Evolutionary conservation across 768 basidiomycete species (phyloP).

Genomic region (Phallus indusiatus): DNA sequence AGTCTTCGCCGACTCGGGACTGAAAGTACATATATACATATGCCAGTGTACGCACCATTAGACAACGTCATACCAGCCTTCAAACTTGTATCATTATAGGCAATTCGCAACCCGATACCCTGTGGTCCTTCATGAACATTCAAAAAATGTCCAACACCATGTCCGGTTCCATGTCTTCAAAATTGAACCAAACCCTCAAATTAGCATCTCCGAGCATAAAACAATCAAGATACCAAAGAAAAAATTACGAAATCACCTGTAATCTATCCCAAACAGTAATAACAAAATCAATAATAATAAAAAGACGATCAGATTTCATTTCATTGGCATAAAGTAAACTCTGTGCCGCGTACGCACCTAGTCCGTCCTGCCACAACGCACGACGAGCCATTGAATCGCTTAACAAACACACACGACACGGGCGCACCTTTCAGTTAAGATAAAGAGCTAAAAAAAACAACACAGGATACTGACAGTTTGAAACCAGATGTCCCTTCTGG

Average conservation of each 20-base stretch:
- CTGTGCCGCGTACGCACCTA: conserved; percentile 39
- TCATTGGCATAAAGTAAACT: too few relatives aligned
- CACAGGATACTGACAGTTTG: conserved; percentile 34
- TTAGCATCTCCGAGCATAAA: neutral
- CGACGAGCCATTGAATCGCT: conserved; percentile 78
- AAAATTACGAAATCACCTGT: conserved; percentile 32
- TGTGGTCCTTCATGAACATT: conserved; percentile 89
- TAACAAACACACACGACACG: conserved; percentile 2
- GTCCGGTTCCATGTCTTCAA: conserved; percentile 85
- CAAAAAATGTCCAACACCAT: conserved; percentile 89
- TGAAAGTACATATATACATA: neutral
- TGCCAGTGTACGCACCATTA: conserved; percentile 47
- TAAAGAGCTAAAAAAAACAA: neutral
- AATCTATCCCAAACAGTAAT: conserved; percentile 36
- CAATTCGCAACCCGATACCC: conserved; percentile 42
- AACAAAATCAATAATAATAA: neutral
- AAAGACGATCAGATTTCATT: neutral
- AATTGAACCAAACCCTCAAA: too few relatives aligned
- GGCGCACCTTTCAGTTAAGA: neutral
- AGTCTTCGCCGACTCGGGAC: neutral
- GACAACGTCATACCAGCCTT: conserved; percentile 87
- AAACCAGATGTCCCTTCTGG: conserved; percentile 69
- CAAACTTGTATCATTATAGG: conserved; percentile 59
- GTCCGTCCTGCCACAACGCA: conserved; percentile 77
- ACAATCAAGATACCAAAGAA: neutral